phyloP scores from a whole-genome alignment of 257 asterid species.

The Solanum gracilifrons region DNA sequence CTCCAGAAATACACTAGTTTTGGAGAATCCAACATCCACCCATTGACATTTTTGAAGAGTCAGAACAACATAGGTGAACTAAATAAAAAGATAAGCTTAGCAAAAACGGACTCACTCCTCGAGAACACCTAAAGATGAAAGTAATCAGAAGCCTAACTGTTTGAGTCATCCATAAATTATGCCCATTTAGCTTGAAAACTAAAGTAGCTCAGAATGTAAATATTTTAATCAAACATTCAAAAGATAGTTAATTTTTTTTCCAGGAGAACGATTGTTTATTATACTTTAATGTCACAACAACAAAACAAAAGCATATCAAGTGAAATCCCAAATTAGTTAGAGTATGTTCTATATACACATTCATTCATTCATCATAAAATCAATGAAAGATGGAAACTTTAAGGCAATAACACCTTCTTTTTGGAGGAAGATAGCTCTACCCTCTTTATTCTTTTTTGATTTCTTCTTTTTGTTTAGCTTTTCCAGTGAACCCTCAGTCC shows the following conservation, averaged over 20 bases:
- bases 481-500: not conserved
- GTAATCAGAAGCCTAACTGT: not conserved
- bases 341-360: not conserved
- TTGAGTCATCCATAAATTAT: not conserved
- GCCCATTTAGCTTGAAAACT: not conserved
- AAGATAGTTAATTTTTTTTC: too few relatives aligned
- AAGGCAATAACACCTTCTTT: not conserved
- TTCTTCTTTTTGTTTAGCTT: not conserved
- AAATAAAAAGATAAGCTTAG: not conserved
- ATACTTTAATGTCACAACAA: not conserved
- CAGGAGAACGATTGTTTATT: not conserved
- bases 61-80: not conserved
- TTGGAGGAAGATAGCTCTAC: not conserved
- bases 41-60: not conserved
- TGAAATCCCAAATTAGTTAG: not conserved
- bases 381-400: not conserved
- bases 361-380: not conserved
- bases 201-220: not conserved
- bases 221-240: not conserved
- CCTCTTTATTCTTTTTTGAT: not conserved
- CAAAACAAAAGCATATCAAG: not conserved
- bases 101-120: not conserved
- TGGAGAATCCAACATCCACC: not conserved
- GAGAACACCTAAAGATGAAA: not conserved
- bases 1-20: not conserved